Percentiles rank a stretch among this genome's conserved stretches.
Conservation (phyloP, 805 yeast genomes). For the Wickerhamomyces rabaulensis region DNA sequence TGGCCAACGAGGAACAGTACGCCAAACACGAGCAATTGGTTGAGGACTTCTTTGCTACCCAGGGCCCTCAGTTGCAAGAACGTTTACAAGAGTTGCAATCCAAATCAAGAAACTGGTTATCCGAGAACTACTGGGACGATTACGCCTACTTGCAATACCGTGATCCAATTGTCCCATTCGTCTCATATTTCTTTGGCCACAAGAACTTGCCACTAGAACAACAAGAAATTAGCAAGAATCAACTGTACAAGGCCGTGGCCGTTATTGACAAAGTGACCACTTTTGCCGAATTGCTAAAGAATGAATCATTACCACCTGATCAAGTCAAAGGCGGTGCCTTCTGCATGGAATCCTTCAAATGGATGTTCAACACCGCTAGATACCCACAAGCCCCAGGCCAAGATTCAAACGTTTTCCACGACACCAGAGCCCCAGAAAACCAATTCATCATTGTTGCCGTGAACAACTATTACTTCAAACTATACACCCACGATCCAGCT, state of each 20-base stretch:
- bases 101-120: constrained; percentile 73
- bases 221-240: constrained; percentile 50
- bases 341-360: constrained; percentile 89
- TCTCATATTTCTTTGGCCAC: constrained; percentile 85
- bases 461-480: constrained; percentile 77
- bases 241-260: constrained; percentile 70
- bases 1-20: constrained; percentile 44
- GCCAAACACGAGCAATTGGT: constrained; percentile 51
- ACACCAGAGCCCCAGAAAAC: constrained; percentile 36
- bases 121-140: constrained; percentile 82
- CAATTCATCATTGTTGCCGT: constrained; percentile 68
- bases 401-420: constrained; percentile 58
- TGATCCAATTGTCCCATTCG: constrained; percentile 94
- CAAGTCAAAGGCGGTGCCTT: constrained; percentile 70
- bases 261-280: constrained; percentile 61
- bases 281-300: constrained; percentile 62
- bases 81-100: constrained; percentile 48
- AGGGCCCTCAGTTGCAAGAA: constrained; percentile 63
- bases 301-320: constrained; percentile 77
- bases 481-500: constrained; percentile 47
- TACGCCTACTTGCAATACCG: constrained; percentile 86
- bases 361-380: constrained; percentile 87
- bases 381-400: constrained; percentile 57
- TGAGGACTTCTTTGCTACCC: constrained; percentile 63
- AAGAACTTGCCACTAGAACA: constrained; percentile 46